These are phyloP conservation scores for Cutaneotrichosporon sp. DNA, from an alignment of 1,284 basidiomycete genomes.

Conservation along the genomic window DNA sequence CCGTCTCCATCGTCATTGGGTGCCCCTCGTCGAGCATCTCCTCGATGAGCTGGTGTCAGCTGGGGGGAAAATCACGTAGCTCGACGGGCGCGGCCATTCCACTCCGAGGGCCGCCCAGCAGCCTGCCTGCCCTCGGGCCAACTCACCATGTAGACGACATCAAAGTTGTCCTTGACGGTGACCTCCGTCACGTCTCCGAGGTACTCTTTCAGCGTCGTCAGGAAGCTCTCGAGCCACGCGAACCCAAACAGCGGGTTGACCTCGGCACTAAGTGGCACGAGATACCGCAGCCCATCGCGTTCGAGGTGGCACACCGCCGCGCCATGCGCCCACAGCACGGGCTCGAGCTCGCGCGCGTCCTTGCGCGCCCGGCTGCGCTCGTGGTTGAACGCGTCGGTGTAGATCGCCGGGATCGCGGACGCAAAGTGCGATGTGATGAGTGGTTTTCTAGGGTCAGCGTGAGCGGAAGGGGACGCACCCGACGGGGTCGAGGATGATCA, in stretches of 20 bases:
- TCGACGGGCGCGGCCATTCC: no score
- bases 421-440: conserved; percentile 91
- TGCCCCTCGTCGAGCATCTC: conserved; percentile 94
- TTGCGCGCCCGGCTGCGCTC: conserved; percentile 61
- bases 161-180: conserved; percentile 88
- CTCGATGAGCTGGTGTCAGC: conserved; percentile 71
- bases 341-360: conserved; percentile 27
- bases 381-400: conserved; percentile 80
- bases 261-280: conserved; percentile 74
- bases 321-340: conserved; percentile 50
- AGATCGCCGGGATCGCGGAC: conserved; percentile 75
- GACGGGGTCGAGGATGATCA: conserved; percentile 80
- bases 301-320: conserved; percentile 64
- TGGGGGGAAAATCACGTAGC: no score
- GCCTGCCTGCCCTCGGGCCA: no score
- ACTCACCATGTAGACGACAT: conserved; percentile 86
- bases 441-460: conserved; percentile 63
- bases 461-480: conserved; percentile 60
- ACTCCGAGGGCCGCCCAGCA: no score
- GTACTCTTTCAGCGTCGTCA: conserved; percentile 82
- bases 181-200: conserved; percentile 72
- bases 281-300: conserved; percentile 69
- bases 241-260: conserved; percentile 89
- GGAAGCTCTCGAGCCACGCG: conserved; percentile 80
- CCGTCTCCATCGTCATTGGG: conserved; percentile 90